Evolutionary conservation across 257 asterid genomes (phyloP), one percentile per base, ranked within the genome.

Genomic region (Capsicum rhomboideum): DNA sequence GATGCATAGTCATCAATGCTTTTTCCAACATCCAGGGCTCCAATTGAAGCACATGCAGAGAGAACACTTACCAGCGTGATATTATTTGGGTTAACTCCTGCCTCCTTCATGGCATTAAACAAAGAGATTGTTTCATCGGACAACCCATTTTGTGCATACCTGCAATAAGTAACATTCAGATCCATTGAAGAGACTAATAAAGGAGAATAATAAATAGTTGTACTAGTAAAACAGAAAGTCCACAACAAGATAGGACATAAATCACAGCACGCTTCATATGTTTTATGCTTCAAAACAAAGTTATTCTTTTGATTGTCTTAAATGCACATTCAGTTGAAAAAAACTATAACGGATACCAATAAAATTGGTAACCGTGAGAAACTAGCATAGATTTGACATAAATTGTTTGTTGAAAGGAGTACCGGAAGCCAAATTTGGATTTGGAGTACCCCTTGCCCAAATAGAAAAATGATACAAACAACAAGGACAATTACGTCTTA

Each of bases 31-130:
- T 94, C 93, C 78, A 94, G 88, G 85, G 97, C 94, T 77, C 97
- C 97, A 82, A 92, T 85, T 21, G 97, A 94, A 84, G 98, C 98
- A 85, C 98, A 96, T 1, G 98, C 94, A 2, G 99, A 91, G 75
- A 94, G 93, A 80, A 91, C 98, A 23, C 88, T 93, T 17, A 92
- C 91, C 88, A 96, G 74, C n/a, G 99, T 96, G 80, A 93, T 92
- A 85, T 88, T 91, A 85, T 93, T 92, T 52, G 96, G 97, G 71
- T 89, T 87, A 31, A 89, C 90, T 28, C 93, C 97, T 59, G 87
- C 83, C 82, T 87, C 93, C 89, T 88, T 89, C 98, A 96, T 93
- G 88, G 86, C 84, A 79, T 90, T 86, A 79, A 93, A 94, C 82
- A 94, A 78, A 54, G 90, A 88, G 84, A 96, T 82, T 72, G 97